Evolutionary conservation across 768 basidiomycete genomes (phyloP), one percentile per base, ranked within the genome.

Genomic region (Amanita rimosa): DNA sequence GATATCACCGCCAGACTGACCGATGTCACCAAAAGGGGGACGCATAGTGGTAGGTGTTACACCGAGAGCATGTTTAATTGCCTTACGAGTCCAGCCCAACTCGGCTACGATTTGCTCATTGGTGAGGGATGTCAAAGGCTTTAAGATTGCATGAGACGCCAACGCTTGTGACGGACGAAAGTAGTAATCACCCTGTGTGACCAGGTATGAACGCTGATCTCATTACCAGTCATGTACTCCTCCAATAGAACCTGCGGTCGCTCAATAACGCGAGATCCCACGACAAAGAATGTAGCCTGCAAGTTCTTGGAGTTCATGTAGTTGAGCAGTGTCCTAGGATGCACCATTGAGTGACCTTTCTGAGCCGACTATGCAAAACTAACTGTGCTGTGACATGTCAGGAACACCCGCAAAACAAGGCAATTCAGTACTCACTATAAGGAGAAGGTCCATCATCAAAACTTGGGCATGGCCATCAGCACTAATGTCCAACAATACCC

Each of bases 141-240:
- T 33, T 26, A 35, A 47, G 8, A 21, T 38, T n/a, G n/a, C 19
- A 19, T 48, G 17, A 48, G 24, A 34, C 7, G 19, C 16, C 26
- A 13, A 34, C n/a, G 26, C 10, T 26, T 4, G 17, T 48, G 29
- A 26, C 34, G n/a, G 44, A 10, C 34, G 0, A 13, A 26, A 29
- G 6, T 2, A n/a, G 21, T 17, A 59, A 70, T 14, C 50, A 78
- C 83, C 49, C 66, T 76, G 62, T 95, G 93, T 0, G 87, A 87
- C 93, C 93, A 97, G 9, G 91, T 93, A 65, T 92, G 89, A 2
- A 91, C 83, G 52, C 80, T 78, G 57, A 88, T 81, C 62, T 90
- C 85, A 60, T 89, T 80, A 38, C 85, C 84, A 21, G 66, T 48
- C 83, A 87, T 84, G 65, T 86, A 88, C 58, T 88, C 83, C 56